Percentiles rank a stretch among this genome's conserved stretches.
These are phyloP conservation scores for Aspergillus steynii DNA, from an alignment of 495 filamentous ascomycete species.

Conservation along the genomic window DNA sequence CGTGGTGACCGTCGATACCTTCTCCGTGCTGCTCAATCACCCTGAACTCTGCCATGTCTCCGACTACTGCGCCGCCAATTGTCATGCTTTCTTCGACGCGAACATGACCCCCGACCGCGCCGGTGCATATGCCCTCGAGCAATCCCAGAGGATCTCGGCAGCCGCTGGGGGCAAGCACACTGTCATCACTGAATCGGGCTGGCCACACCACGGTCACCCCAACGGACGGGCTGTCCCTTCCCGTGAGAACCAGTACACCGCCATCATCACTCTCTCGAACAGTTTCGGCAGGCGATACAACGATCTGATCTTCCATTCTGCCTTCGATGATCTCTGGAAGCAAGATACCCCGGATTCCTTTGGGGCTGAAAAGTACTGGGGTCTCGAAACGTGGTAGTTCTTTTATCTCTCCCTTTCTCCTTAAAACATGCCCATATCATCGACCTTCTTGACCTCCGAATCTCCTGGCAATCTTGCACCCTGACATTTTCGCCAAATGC, in stretches of 20 bases:
- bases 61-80: slow-evolving; percentile 79
- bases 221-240: slow-evolving; percentile 68
- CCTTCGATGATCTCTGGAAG: slow-evolving; percentile 82
- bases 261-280: slow-evolving; percentile 61
- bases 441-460: background rate
- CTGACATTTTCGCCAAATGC: background rate
- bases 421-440: background rate
- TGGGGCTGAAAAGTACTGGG: slow-evolving; percentile 73
- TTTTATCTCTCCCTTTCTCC: background rate
- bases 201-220: slow-evolving; percentile 65
- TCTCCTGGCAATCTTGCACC: no score
- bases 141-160: slow-evolving; percentile 51
- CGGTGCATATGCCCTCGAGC: slow-evolving; percentile 60
- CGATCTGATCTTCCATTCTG: slow-evolving; percentile 68
- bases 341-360: slow-evolving; percentile 61
- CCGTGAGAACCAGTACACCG: slow-evolving; percentile 58
- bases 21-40: slow-evolving; percentile 62
- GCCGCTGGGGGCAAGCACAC: slow-evolving; percentile 55
- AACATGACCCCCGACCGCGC: slow-evolving; percentile 55
- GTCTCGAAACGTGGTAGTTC: slow-evolving; percentile 42
- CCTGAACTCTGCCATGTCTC: slow-evolving; percentile 69
- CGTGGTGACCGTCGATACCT: slow-evolving; percentile 79
- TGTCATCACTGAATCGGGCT: slow-evolving; percentile 78
- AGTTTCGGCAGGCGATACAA: slow-evolving; percentile 46
- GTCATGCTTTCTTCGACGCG: slow-evolving; percentile 81